Conservation (phyloP, 345 rosid species). For the Carallia brachiata region DNA sequence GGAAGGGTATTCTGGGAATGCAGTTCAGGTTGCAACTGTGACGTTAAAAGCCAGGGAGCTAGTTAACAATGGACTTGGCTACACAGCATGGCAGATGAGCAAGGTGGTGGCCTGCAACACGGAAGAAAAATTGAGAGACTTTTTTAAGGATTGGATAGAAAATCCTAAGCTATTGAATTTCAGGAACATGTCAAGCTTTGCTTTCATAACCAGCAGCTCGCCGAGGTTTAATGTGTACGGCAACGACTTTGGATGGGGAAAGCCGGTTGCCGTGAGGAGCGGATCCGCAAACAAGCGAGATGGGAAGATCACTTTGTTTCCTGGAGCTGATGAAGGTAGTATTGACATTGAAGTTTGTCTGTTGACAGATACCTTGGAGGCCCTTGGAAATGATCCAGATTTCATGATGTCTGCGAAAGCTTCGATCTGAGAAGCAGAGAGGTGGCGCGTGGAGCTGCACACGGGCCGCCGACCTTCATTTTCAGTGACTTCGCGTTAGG, state of each 20-base stretch:
- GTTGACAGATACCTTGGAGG: conserved; percentile 5
- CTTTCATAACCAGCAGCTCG: conserved; percentile 18
- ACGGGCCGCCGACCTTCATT: too few relatives aligned
- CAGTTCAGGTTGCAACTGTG: background rate
- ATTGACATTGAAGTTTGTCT: conserved; percentile 27
- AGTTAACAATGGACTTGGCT: conserved; percentile 18
- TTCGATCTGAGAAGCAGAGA: too few relatives aligned
- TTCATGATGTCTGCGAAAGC: conserved; percentile 12
- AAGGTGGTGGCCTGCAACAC: conserved; percentile 13
- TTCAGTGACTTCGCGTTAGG: too few relatives aligned
- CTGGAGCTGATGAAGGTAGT: conserved; percentile 30
- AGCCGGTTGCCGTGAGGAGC: conserved; percentile 29
- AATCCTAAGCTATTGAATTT: background rate
- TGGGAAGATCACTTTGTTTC: conserved; percentile 26
- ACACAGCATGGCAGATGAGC: conserved; percentile 28
- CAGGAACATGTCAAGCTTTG: background rate
- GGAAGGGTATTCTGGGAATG: conserved; percentile 37
- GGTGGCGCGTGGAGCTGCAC: too few relatives aligned
- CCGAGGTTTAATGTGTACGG: conserved; percentile 44
- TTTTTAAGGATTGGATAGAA: conserved; percentile 13
- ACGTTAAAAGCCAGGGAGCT: conserved; percentile 20
- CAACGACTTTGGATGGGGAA: conserved; percentile 46
- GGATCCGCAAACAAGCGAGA: conserved; percentile 16
- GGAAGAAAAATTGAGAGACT: conserved; percentile 9
- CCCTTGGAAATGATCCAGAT: conserved; percentile 26